Conservation (phyloP, 495 filamentous ascomycete species). For the Hypoxylon intermedium region DNA sequence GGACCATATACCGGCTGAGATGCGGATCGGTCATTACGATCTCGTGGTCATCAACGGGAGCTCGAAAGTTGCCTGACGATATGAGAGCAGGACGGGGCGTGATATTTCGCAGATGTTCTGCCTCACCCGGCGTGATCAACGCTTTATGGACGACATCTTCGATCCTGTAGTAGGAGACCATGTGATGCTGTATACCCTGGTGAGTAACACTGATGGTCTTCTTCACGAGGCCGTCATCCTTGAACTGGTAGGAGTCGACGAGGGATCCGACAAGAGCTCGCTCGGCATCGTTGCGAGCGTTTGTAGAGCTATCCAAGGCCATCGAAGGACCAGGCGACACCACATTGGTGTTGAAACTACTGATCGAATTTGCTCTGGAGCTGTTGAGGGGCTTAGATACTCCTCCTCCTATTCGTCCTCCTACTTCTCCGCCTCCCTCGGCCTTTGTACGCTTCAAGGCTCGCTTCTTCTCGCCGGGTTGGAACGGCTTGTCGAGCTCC, state of each 20-base stretch:
- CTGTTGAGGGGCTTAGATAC: conserved; percentile 21
- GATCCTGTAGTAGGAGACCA: conserved; percentile 88
- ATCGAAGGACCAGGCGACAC: conserved; percentile 38
- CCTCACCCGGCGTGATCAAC: conserved; percentile 64
- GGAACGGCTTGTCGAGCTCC: conserved; percentile 80
- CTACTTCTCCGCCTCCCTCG: conserved; percentile 25
- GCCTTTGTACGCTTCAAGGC: conserved; percentile 72
- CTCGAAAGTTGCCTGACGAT: conserved; percentile 73
- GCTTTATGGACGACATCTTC: conserved; percentile 70
- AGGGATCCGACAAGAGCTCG: conserved; percentile 80
- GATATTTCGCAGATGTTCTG: conserved; percentile 38
- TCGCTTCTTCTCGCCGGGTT: conserved; percentile 87
- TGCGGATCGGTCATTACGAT: conserved; percentile 1
- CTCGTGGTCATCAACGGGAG: conserved; percentile 66
- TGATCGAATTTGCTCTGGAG: conserved; percentile 45
- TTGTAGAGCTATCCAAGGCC: conserved; percentile 45
- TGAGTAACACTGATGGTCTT: conserved; percentile 86
- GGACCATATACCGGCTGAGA: background rate
- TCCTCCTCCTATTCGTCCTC: no score
- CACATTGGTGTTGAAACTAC: conserved; percentile 36
- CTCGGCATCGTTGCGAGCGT: conserved; percentile 48
- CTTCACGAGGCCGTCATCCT: conserved; percentile 82
- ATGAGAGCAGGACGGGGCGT: conserved; percentile 65
- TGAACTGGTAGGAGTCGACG: conserved; percentile 87
- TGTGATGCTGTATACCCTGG: conserved; percentile 72